phyloP scores from a whole-genome alignment of 1,284 basidiomycete species.

The Porphyrellus sp. region DNA sequence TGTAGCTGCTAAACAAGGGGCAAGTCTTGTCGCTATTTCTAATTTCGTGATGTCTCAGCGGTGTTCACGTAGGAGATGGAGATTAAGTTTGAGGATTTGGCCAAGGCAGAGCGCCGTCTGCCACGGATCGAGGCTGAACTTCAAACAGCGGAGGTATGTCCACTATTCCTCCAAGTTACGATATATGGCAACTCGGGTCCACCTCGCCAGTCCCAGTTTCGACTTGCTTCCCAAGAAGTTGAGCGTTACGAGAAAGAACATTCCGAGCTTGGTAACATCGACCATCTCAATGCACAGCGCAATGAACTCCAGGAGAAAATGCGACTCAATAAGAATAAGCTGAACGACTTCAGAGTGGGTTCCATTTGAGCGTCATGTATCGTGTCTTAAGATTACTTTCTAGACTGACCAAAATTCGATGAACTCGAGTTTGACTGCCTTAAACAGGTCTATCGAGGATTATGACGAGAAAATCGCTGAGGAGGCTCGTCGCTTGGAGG shows the following conservation, averaged over 20 bases:
- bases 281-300: constrained; percentile 47
- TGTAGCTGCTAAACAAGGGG: constrained; percentile 71
- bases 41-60: background rate
- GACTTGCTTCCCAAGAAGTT: constrained; percentile 47
- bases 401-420: constrained; percentile 51
- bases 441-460: constrained; percentile 47
- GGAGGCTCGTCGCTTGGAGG: constrained; percentile 55
- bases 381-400: constrained; percentile 1
- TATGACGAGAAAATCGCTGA: constrained; percentile 52
- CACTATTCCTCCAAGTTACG: background rate
- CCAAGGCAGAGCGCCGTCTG: constrained; percentile 45
- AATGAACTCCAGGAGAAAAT: constrained; percentile 45
- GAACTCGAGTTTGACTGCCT: constrained; percentile 39
- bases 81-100: constrained; percentile 49
- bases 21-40: constrained; percentile 24
- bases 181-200: background rate
- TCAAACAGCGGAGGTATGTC: constrained; percentile 46
- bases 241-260: constrained; percentile 47
- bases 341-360: constrained; percentile 48
- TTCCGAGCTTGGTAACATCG: constrained; percentile 49
- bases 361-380: background rate
- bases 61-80: constrained; percentile 45
- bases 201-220: constrained; percentile 38
- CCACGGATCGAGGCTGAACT: constrained; percentile 51
- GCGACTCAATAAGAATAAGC: constrained; percentile 43